Conservation (phyloP, 108 stramenopile species). For the Nannochloropsis salina region DNA sequence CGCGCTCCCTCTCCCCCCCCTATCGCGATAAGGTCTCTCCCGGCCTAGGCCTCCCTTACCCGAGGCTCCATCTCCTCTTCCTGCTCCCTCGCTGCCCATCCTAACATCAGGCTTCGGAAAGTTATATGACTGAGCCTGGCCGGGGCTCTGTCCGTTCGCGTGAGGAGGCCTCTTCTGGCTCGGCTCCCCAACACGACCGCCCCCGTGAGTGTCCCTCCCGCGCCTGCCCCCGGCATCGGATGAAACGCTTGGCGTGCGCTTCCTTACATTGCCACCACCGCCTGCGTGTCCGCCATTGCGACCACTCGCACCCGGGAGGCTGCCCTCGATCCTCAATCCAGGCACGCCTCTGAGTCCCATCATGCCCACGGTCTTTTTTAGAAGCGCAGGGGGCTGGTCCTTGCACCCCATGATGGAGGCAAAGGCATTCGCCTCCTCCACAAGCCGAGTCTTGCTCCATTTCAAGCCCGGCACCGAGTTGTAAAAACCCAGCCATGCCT, state of each 20-base stretch:
- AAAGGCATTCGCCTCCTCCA: constrained; percentile 59
- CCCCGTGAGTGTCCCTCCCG: not conserved
- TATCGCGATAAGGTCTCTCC: too few relatives aligned
- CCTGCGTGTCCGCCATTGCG: not conserved
- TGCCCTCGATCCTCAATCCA: constrained; percentile 23
- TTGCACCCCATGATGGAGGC: constrained; percentile 52
- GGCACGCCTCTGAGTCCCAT: constrained; percentile 70
- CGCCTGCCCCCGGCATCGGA: too few relatives aligned
- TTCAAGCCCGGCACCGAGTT: constrained; percentile 59
- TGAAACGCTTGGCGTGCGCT: not conserved
- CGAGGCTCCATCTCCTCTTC: too few relatives aligned
- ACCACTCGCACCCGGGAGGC: not conserved
- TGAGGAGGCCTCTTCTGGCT: not conserved
- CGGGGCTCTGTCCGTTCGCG: too few relatives aligned
- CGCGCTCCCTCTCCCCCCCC: too few relatives aligned
- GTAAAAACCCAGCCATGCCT: constrained; percentile 80
- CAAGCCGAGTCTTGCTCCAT: constrained; percentile 55
- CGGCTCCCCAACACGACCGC: not conserved
- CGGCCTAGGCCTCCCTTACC: too few relatives aligned
- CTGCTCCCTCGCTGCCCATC: too few relatives aligned
- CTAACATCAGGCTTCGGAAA: not conserved
- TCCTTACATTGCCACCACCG: not conserved
- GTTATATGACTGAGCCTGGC: not conserved
- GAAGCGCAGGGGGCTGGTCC: constrained; percentile 58
- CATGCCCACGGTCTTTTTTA: constrained; percentile 68